Evolutionary conservation across 2,329 filamentous ascomycete genomes (phyloP), one percentile per base, ranked within the genome.

Genomic region (Aureobasidium namibiae): DNA sequence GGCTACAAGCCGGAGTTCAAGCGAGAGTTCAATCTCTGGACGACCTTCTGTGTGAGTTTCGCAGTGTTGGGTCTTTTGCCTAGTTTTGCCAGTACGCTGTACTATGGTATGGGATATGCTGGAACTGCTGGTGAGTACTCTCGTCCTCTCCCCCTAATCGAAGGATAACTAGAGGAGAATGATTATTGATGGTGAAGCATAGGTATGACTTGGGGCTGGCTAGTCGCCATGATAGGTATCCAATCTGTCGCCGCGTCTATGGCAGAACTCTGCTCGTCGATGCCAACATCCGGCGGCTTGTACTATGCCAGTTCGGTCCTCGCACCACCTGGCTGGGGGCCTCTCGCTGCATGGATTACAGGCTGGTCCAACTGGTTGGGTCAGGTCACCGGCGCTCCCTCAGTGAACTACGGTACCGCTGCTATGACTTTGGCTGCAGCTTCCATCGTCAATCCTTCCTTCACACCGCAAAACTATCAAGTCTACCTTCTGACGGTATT

Each of bases 271-370:
- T 89, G 86, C 66, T 86, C 82, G 45, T 53, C 60, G 13, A 89
- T 89, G 86, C 86, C 86, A 4, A 89, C 86, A 0, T 76, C 80
- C 65, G 87, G 87, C 58, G 87, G 87, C 26, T 75, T 90, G 14
- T 90, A 90, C 71, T 90, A 90, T 69, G 86, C 87, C 16, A 75
- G 85, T 18, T 87, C 87, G 4, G 87, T 89, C 0, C 78, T 90
- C 7, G 87, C 87, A 26, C 85, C 85, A 6, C 76, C 78, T 1
- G 82, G 82, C 42, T 88, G 79, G 70, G 85, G 85, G 0, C 85
- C 85, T 1, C 79, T 87, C 56, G 85, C 85, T 14, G 80, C 85
- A 13, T 88, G 75, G 85, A 74, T 88, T 31, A 87, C 84, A 1
- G 85, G 85, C 10, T 88, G 85, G 85, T 84, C 80, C 50, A 88